Percentiles rank a stretch among this genome's conserved stretches.
Evolutionary conservation across 305 asterid genomes (phyloP).

Genomic region (Withania somnifera): DNA sequence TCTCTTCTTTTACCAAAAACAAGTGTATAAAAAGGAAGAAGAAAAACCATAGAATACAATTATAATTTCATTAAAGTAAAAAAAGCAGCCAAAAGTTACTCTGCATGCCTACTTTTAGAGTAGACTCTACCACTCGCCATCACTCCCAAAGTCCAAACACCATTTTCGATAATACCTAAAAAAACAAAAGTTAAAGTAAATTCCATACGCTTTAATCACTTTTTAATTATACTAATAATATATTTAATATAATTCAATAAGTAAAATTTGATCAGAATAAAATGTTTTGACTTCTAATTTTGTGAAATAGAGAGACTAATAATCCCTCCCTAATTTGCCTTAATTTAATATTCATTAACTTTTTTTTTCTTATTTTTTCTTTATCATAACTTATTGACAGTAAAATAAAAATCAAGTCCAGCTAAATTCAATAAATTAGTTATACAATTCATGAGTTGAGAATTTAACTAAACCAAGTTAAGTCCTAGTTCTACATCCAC

Average conservation of each 20-base stretch:
- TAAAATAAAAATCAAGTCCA: background rate
- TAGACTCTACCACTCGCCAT: background rate
- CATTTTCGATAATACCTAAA: background rate
- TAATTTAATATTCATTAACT: background rate
- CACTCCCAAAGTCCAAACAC: constrained; percentile 4
- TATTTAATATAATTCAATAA: background rate
- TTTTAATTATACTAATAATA: too few species aligned
- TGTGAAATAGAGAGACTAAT: too few species aligned
- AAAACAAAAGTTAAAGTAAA: background rate
- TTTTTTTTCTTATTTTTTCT: background rate
- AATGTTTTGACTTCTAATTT: too few species aligned
- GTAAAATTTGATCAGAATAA: background rate
- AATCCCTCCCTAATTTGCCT: too few species aligned
- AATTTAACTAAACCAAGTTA: background rate
- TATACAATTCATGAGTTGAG: background rate
- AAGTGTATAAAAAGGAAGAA: background rate
- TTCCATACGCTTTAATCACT: background rate
- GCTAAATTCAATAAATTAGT: background rate
- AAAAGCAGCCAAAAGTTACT: constrained; percentile 13
- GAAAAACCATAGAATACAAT: background rate
- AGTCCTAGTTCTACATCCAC: too few species aligned
- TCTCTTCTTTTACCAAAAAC: constrained; percentile 10
- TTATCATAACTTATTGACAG: background rate
- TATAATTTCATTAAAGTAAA: background rate
- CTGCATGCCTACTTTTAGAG: constrained; percentile 6